A percentile compares a stretch with the other conserved stretches of the same genome.
phyloP scores from a whole-genome alignment of 441 rosid species.

The Pelargonium myrrhifolium region DNA sequence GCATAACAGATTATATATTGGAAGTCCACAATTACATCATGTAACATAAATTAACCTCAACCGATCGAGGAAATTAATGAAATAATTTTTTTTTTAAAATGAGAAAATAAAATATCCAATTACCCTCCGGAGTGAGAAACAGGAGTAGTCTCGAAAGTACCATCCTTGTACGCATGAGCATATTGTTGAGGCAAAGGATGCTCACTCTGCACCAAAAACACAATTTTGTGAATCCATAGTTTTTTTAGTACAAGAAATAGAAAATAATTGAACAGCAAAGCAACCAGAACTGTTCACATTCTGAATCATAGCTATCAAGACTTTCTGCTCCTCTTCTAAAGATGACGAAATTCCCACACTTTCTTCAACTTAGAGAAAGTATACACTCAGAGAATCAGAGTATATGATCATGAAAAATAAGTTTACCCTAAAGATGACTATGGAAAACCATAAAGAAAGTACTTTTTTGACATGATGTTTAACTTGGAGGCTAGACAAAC shows the following conservation, averaged over 20 bases:
- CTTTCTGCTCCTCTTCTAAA: not conserved
- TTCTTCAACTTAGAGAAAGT: too few species aligned
- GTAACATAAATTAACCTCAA: conserved; percentile 1
- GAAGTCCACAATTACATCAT: too few species aligned
- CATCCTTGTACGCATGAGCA: conserved; percentile 53
- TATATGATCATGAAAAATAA: not conserved
- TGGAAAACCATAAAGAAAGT: not conserved
- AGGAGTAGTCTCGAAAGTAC: conserved; percentile 74
- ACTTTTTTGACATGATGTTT: too few species aligned
- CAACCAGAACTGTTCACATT: too few species aligned
- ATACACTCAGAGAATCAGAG: too few species aligned
- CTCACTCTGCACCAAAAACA: conserved; percentile 52
- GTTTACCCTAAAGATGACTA: not conserved
- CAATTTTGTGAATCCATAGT: too few species aligned
- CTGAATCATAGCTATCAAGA: too few species aligned
- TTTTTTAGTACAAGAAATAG: too few species aligned
- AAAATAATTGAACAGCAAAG: too few species aligned
- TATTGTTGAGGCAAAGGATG: conserved; percentile 88
- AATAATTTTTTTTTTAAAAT: not conserved
- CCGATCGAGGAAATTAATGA: conserved; percentile 24
- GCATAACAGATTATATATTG: too few species aligned
- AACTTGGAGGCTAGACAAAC: too few species aligned
- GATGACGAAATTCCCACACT: not conserved
- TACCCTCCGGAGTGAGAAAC: conserved; percentile 91
- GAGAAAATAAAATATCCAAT: conserved; percentile 9